Evolutionary conservation across 1,284 basidiomycete species (phyloP), one percentile per base, ranked within the genome.

Genomic region (Agroathelia rolfsii): DNA sequence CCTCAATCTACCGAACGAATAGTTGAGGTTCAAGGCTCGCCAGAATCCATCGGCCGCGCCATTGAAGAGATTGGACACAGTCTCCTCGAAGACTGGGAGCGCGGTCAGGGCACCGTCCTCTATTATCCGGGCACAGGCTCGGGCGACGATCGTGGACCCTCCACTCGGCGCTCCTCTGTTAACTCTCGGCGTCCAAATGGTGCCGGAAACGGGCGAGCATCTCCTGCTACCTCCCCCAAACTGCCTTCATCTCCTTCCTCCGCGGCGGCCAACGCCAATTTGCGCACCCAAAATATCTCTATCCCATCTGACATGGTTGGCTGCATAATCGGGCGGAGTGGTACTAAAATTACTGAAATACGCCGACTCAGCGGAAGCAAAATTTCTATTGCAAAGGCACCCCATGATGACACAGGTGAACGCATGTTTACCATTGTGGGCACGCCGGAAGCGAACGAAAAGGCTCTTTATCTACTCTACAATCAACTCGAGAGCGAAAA

Each of bases 301-400:
- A 98, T 98, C 50, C 94, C 94, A 32, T 85, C 84, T 44, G 92
- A 96, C 64, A 98, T 98, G 94, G 94, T 97, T 45, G 92, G 92
- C 39, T 94, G 89, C 56, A 94, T 94, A 61, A 94, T 94, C 50
- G 94, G 94, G 41, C 88, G 92, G 46, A 90, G 85, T 51, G 94
- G 94, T 21, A 85, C 87, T 48, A 98, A 97, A 71, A 98, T 98
- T 49, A 96, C 93, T 39, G 94, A 98, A 62, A 98, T 98, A 56
- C 85, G 94, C 47, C 84, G 94, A 37, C 72, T 97, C 36, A 93
- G 88, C 41, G 94, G 94, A 28, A 93, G 87, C 45, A 88, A 92
- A 61, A 98, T 98, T 56, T 89, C 84, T 38, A 98, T 98, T 49
- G 95, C 94, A 48, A 98, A 98, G 64, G 85, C 89, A 32, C 90